Base-by-base conservation (phyloP, 2,329 filamentous ascomycete genomes). In the Hypocreales sp. region DNA sequence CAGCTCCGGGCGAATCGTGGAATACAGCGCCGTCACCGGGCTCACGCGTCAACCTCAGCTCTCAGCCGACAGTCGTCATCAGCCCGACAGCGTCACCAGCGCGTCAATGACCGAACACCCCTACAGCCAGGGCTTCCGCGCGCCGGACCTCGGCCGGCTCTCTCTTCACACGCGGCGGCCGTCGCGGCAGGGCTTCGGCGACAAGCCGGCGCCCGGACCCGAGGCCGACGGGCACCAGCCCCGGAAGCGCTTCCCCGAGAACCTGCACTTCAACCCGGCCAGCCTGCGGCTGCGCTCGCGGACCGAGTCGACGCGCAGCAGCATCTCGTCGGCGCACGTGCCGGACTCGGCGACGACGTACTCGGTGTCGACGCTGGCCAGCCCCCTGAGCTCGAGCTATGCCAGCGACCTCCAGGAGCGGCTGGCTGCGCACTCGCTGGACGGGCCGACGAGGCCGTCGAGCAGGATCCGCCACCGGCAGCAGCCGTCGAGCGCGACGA, bases 261-360 rank as follows among this genome's bases (percentile, higher is more conserved):
- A 39, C 20, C 37, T 49, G 7, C 41, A 47, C 18, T 43, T 50
- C 20, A 29, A 34, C 2, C 41, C 44, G 1, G 34, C 35, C 20
- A 35, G 38, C 2, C 41, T 45, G 22, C 46, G 45, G 18, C 40
- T 47, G 15, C 46, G 51, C 9, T 55, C 51, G 2, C 48, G 49
- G 0, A 55, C 52, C 0, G 45, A 46, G 7, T 55, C 50, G 3
- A 54, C 53, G 1, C 46, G 51, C 34, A 55, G 50, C 34, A 54
- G 50, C 25, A 40, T 53, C 24, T 51, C 45, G 6, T 55, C 52
- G 2, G 49, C 48, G 4, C 46, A 51, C 20, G 31, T 53, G 3
- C 49, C 48, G 1, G 53, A 56, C 31, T 55, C 53, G 5, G 53
- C 51, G 5, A 56, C 53, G 2, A 50, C 47, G 0, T 50, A 44